Conservation (phyloP, 2,329 filamentous ascomycete species). For the Ophiocordyceps sinensis region DNA sequence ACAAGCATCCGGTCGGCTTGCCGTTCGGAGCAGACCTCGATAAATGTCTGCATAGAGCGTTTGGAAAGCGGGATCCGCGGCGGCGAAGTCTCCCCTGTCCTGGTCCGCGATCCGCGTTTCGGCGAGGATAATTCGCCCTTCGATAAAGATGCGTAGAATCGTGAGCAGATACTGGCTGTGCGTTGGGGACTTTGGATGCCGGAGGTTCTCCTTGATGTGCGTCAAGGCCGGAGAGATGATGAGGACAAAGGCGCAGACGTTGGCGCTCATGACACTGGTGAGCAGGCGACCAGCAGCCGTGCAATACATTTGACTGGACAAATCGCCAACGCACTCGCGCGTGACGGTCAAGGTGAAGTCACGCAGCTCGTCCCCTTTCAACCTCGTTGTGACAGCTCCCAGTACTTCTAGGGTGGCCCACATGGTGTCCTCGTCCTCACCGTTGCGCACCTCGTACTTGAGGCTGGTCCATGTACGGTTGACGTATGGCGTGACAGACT, state of each 20-base stretch:
- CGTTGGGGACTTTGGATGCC: conserved; percentile 31
- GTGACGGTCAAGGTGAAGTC: conserved; percentile 34
- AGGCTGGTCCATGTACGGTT: conserved; percentile 43
- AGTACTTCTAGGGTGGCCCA: conserved; percentile 41
- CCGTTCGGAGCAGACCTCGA: conserved; percentile 18
- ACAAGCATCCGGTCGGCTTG: conserved; percentile 12
- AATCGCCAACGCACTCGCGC: conserved; percentile 37
- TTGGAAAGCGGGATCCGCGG: conserved; percentile 21
- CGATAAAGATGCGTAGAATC: conserved; percentile 35
- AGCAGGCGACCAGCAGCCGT: conserved; percentile 37
- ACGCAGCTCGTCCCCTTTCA: conserved; percentile 28
- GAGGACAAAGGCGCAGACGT: conserved; percentile 30
- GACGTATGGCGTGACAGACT: conserved; percentile 32
- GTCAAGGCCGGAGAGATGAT: conserved; percentile 31
- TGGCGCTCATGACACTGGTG: conserved; percentile 34
- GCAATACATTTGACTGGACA: conserved; percentile 37
- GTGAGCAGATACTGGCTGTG: conserved; percentile 38
- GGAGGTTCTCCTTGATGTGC: conserved; percentile 34
- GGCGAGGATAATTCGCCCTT: conserved; percentile 26
- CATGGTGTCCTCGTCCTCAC: conserved; percentile 42
- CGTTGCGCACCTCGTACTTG: conserved; percentile 48
- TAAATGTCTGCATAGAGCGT: conserved; percentile 30
- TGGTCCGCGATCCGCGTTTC: conserved; percentile 16
- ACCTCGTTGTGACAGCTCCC: conserved; percentile 29
- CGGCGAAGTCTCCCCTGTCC: conserved; percentile 22